These are phyloP conservation scores for Sarcomyxa edulis DNA, from an alignment of 768 basidiomycete species.

Conservation along the genomic window DNA sequence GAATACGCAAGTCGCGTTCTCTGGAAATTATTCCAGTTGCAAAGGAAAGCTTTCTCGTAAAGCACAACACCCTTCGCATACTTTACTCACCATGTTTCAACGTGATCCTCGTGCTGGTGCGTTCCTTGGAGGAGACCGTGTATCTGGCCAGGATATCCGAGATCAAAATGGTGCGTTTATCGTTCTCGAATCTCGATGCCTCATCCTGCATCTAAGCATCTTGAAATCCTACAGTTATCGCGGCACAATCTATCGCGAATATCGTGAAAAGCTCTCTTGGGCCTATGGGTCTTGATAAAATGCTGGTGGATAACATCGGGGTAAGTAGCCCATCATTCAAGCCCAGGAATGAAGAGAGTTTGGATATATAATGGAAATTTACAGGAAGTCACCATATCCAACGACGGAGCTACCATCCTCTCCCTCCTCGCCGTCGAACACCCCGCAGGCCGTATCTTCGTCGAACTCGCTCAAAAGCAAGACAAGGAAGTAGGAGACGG, in stretches of 20 bases:
- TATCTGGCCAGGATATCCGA: slow-evolving; percentile 92
- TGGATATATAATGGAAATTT: too few species aligned
- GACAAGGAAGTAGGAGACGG: slow-evolving; percentile 99
- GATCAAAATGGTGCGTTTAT: slow-evolving; percentile 86
- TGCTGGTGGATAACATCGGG: slow-evolving; percentile 97
- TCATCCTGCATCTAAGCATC: slow-evolving; percentile 8
- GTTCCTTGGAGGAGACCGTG: slow-evolving; percentile 90
- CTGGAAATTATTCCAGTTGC: too few species aligned
- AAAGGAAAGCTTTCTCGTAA: neutral
- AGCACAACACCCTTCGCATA: neutral
- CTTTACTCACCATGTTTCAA: slow-evolving; percentile 60
- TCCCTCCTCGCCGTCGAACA: slow-evolving; percentile 91
- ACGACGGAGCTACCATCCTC: slow-evolving; percentile 99
- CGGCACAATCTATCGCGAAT: slow-evolving; percentile 95
- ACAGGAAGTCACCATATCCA: slow-evolving; percentile 98
- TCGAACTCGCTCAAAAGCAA: slow-evolving; percentile 97
- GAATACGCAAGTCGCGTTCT: too few species aligned
- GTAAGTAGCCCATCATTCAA: slow-evolving; percentile 44
- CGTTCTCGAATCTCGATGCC: slow-evolving; percentile 1
- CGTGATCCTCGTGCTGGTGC: slow-evolving; percentile 89
- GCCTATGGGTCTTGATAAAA: slow-evolving; percentile 92
- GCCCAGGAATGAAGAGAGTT: too few species aligned
- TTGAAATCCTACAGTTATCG: slow-evolving; percentile 60
- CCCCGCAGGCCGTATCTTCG: slow-evolving; percentile 95
- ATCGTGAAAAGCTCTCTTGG: slow-evolving; percentile 95